These are phyloP conservation scores for Poa annua DNA, from an alignment of 176 grass and related monocot species.

Conservation along the genomic window DNA sequence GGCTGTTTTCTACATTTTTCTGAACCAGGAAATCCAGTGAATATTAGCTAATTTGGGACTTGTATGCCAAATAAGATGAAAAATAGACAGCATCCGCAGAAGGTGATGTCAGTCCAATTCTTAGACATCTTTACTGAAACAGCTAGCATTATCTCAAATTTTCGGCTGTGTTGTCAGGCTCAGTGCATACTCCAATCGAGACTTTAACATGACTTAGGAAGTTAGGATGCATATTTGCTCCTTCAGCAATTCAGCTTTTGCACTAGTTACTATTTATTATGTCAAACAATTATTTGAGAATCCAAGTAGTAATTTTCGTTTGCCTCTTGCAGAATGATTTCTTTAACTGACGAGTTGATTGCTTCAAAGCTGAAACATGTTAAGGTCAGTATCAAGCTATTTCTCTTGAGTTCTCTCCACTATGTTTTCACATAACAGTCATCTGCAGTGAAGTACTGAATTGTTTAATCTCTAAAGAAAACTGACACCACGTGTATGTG, in stretches of 20 bases:
- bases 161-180: background rate
- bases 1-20: constrained; percentile 18
- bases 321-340: constrained; percentile 75
- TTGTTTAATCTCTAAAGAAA: too few relatives aligned
- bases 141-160: background rate
- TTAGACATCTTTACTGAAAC: background rate
- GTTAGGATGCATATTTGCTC: background rate
- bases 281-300: background rate
- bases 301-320: constrained; percentile 20
- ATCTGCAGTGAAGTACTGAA: background rate
- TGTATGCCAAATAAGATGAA: background rate
- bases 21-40: background rate
- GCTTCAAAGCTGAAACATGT: constrained; percentile 74
- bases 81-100: background rate
- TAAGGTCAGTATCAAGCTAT: constrained; percentile 54
- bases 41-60: constrained; percentile 8
- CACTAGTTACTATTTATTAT: background rate
- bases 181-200: background rate
- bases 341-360: constrained; percentile 81
- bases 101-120: background rate
- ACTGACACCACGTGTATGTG: background rate
- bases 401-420: background rate
- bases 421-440: background rate
- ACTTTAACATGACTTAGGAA: constrained; percentile 5
- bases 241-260: background rate